Base-by-base conservation (phyloP, 768 basidiomycete species). In the Leccinellum luteum region DNA sequence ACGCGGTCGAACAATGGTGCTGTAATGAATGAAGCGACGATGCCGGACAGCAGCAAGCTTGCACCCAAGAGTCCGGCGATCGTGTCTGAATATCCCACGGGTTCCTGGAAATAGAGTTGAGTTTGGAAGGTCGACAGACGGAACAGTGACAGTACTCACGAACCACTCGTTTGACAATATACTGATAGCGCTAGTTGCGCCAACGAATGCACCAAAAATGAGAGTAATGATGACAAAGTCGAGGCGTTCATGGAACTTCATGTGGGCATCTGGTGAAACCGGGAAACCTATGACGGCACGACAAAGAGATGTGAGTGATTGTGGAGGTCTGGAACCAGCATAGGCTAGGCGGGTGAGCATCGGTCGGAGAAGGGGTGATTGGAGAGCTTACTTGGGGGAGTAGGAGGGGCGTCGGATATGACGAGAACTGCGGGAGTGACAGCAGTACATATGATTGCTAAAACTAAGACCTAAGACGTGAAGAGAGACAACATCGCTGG, bases 1-100 rank as follows among this genome's bases (percentile, higher is more conserved):
- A 92, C 83, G 19, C 91, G 84, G 65, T 93, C 92, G 65, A 92
- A 87, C 4, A 92, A 70, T 0, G 92, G 92, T 1, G 91, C 84
- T 0, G 86, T 81, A 50, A 85, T 64, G 30, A 85, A 74, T 0
- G 92, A 86, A 10, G 84, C 80, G 2, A 89, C 70, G 57, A 94
- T 81, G 21, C 92, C 92, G 1, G 86, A 77, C 34, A 92, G 72
- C 14, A 92, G 79, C 34, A 92, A 70, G 32, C 79, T 78, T n/a
- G 80, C 82, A 35, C 90, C 87, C 74, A 93, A 74, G 35, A 91
- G 76, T 7, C 91, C 91, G 32, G 85, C 78, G n/a, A 73, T 77
- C 56, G 83, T 79, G 27, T 80, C 73, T 0, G 84, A 81, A 70
- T 94, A 94, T 4, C 91, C 90, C 30, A 78, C 76, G 17, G 92